Conservation (phyloP, 164 flowering plant species). For the Dillenia suffruticosa region DNA sequence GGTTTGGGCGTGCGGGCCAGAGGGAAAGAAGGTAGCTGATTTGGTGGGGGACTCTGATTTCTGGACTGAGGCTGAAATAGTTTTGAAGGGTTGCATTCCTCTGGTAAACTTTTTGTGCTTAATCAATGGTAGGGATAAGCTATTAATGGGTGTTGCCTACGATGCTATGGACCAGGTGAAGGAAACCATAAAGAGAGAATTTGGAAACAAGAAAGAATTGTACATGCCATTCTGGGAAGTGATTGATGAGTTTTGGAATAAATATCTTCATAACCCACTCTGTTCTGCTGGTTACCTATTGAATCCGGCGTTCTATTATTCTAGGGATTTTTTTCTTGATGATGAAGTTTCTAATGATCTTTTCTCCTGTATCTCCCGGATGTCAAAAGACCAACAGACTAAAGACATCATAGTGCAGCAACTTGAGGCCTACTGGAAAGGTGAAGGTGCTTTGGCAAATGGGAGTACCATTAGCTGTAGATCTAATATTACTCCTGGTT, state of each 20-base stretch:
- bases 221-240: constrained; percentile 45
- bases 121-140: constrained; percentile 23
- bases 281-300: constrained; percentile 65
- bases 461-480: constrained; percentile 22
- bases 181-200: constrained; percentile 42
- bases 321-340: constrained; percentile 42
- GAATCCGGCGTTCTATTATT: constrained; percentile 49
- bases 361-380: constrained; percentile 31
- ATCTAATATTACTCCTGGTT: constrained; percentile 42
- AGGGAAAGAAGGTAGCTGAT: constrained; percentile 35
- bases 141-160: constrained; percentile 51
- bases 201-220: constrained; percentile 19
- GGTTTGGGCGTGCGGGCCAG: constrained; percentile 24
- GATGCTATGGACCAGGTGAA: constrained; percentile 72
- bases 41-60: constrained; percentile 36
- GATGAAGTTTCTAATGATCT: constrained; percentile 54
- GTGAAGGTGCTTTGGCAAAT: constrained; percentile 30
- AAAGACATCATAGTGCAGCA: constrained; percentile 36
- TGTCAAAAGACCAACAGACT: constrained; percentile 25
- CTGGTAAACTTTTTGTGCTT: constrained; percentile 36
- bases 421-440: constrained; percentile 32
- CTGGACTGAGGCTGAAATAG: constrained; percentile 40
- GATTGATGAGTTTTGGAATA: constrained; percentile 67
- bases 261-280: constrained; percentile 53
- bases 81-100: constrained; percentile 45